Conservation (phyloP, 1,284 basidiomycete genomes). For the Melampsora larici-populina region DNA sequence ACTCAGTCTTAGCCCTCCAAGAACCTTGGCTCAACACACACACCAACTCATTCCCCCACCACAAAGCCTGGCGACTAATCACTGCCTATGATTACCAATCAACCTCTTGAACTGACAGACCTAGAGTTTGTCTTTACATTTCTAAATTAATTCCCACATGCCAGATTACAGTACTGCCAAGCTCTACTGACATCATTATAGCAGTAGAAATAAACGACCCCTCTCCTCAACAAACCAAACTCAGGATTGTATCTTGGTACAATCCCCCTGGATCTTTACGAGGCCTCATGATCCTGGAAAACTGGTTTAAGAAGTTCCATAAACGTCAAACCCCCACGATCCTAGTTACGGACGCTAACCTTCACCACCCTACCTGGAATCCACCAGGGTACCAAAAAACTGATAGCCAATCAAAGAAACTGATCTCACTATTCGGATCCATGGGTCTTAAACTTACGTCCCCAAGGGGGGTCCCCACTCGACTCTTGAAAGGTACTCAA, state of each 20-base stretch:
- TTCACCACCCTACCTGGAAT: conserved; percentile 19
- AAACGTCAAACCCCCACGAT: neutral
- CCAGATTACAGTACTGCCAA: too few species aligned
- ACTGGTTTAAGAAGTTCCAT: neutral
- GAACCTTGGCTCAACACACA: conserved; percentile 15
- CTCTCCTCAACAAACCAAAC: too few species aligned
- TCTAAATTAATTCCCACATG: too few species aligned
- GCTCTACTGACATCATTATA: too few species aligned
- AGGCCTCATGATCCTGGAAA: neutral
- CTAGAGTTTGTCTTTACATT: too few species aligned
- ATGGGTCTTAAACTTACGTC: conserved; percentile 12
- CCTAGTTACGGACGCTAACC: conserved; percentile 19
- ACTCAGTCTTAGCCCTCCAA: neutral
- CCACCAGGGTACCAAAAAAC: neutral
- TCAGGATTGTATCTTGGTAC: too few species aligned
- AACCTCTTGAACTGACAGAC: too few species aligned
- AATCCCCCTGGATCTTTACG: too few species aligned
- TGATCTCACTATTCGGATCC: neutral
- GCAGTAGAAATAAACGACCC: too few species aligned
- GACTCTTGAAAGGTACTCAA: neutral
- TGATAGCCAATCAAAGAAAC: neutral
- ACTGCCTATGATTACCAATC: too few species aligned
- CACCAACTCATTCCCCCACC: neutral
- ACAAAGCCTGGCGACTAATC: neutral
- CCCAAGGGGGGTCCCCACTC: conserved; percentile 3